Evolutionary conservation across 2,329 filamentous ascomycete genomes (phyloP), one percentile per base, ranked within the genome.

Genomic region (Didymella keratinophila): DNA sequence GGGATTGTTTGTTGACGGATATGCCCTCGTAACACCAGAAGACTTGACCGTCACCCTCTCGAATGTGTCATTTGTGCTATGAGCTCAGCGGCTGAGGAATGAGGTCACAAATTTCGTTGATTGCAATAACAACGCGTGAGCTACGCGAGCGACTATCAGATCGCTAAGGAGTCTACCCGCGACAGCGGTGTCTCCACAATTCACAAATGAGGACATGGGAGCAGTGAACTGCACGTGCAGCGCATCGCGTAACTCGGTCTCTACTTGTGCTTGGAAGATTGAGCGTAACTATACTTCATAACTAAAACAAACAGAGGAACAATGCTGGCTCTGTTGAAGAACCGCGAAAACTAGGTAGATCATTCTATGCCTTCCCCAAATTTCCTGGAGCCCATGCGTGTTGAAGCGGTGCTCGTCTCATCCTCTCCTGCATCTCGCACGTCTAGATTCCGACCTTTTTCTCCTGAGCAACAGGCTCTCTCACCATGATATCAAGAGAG

Each of bases 401-500:
- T 73, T 73, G 69, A 69, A 70, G 44, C 61, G 52, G 58, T 64
- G 61, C 60, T 63, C 58, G 37, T 56, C 25, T 36, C 39, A 42
- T 32, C 42, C 36, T 27, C 10, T 25, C 23, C 43, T 5, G 14
- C 47, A 30, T 10, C 42, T 47, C 53, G n/a, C 52, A 10, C 30
- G 43, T 36, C 51, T 61, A 65, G 49, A 52, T 16, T 9, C 49
- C 57, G n/a, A 47, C 32, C 66, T 68, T 68, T 61, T 68, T 68
- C 64, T 62, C 65, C 27, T 43, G 45, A 20, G 18, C 44, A 9
- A 62, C 63, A 8, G 90, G 89, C 81, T 93, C 89, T 60, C 91
- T 83, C 51, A 94, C 88, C 91, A 96, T 96, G 78, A 93, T 89
- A 71, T 90, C 89, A 75, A 94, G 79, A 57, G 81, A 81, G 48